Conservation (phyloP, 106 monocot genomes). For the Gastrodia elata region DNA sequence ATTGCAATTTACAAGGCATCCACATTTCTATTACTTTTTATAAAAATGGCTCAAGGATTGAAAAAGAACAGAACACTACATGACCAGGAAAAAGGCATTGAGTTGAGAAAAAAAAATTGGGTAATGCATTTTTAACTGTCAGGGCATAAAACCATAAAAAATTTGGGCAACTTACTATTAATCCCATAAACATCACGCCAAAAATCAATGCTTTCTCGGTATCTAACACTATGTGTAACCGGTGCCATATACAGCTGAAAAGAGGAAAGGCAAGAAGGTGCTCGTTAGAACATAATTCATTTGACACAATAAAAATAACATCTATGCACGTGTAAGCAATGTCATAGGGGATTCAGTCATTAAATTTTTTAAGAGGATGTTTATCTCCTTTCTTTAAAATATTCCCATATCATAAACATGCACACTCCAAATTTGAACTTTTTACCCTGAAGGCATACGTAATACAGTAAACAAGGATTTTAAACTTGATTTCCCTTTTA, state of each 20-base stretch:
- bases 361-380: background rate
- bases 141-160: background rate
- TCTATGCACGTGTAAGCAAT: background rate
- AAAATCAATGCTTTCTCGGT: conserved; percentile 81
- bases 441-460: background rate
- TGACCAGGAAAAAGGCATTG: background rate
- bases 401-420: background rate
- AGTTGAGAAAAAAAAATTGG: background rate
- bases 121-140: background rate
- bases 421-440: background rate
- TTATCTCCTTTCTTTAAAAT: background rate
- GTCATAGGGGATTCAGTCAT: background rate
- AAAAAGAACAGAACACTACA: background rate
- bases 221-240: conserved; percentile 78
- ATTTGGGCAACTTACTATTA: conserved; percentile 63
- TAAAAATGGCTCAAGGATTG: background rate
- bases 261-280: background rate
- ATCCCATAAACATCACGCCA: conserved; percentile 97
- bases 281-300: background rate
- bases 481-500: background rate
- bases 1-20: background rate
- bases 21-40: background rate
- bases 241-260: conserved; percentile 96
- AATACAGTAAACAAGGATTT: background rate
- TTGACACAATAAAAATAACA: background rate